Conservation (phyloP, 1,284 basidiomycete species). For the Marasmius fiardii region DNA sequence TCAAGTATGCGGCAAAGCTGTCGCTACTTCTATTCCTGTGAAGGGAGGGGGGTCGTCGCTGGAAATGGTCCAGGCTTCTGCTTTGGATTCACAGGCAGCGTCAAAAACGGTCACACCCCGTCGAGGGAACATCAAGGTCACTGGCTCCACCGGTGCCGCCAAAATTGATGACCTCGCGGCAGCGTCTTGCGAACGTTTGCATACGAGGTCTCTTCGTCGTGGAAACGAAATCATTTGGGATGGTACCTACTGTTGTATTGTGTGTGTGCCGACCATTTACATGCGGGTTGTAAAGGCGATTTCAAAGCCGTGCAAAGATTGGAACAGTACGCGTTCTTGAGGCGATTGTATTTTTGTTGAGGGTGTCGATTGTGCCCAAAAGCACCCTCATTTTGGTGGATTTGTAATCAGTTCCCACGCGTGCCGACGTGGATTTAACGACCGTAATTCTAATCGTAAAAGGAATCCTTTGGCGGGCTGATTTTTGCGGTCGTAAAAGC, state of each 20-base stretch:
- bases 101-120: conserved; percentile 23
- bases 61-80: conserved; percentile 42
- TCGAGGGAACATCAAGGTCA: conserved; percentile 35
- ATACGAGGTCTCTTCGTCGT: conserved; percentile 64
- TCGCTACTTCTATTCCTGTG: conserved; percentile 52
- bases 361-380: conserved; percentile 86
- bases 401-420: no score
- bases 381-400: no score
- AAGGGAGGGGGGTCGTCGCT: background rate
- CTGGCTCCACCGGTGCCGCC: conserved; percentile 26
- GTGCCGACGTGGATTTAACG: no score
- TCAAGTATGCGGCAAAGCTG: conserved; percentile 72
- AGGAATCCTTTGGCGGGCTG: no score
- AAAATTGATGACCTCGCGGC: conserved; percentile 60
- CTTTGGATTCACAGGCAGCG: conserved; percentile 28
- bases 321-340: conserved; percentile 96
- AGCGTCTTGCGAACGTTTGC: conserved; percentile 81
- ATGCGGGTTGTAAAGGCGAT: conserved; percentile 62
- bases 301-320: conserved; percentile 92
- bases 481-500: no score
- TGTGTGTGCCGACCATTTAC: conserved; percentile 80
- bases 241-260: conserved; percentile 64
- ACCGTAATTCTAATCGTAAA: no score
- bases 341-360: conserved; percentile 88
- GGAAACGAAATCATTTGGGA: conserved; percentile 66